Evolutionary conservation across 352 stramenopile species (phyloP).

Genomic region (Globisporangium polare): DNA sequence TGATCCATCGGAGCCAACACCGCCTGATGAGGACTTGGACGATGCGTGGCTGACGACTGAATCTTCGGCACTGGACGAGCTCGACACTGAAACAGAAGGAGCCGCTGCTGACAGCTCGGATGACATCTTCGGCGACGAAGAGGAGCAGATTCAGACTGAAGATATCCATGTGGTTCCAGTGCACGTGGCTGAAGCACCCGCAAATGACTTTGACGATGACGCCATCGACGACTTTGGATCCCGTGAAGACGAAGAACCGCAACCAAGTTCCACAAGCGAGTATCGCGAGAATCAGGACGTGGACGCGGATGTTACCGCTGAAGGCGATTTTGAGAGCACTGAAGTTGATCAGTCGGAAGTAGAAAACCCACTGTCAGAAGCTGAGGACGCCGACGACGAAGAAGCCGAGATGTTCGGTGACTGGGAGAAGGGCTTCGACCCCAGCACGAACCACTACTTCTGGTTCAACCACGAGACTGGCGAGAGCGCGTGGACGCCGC

Average conservation of each 20-base stretch:
- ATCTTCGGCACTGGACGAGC: not conserved
- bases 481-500: constrained; percentile 75
- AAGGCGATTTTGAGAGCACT: not conserved
- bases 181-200: not conserved
- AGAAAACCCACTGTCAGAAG: constrained; percentile 24
- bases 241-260: not conserved
- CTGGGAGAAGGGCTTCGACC: constrained; percentile 85
- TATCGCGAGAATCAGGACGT: not conserved
- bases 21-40: not conserved
- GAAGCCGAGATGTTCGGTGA: constrained; percentile 73
- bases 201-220: not conserved
- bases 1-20: not conserved
- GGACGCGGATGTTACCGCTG: constrained; percentile 2
- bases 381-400: constrained; percentile 66
- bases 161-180: not conserved
- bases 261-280: not conserved
- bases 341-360: not conserved
- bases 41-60: constrained; percentile 11
- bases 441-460: constrained; percentile 80
- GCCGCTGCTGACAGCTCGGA: not conserved
- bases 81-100: not conserved
- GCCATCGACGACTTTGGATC: not conserved
- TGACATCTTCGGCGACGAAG: not conserved
- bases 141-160: not conserved
- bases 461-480: constrained; percentile 85